These are phyloP conservation scores for Xylaria sp. DNA, from an alignment of 495 filamentous ascomycete genomes.

Conservation along the genomic window DNA sequence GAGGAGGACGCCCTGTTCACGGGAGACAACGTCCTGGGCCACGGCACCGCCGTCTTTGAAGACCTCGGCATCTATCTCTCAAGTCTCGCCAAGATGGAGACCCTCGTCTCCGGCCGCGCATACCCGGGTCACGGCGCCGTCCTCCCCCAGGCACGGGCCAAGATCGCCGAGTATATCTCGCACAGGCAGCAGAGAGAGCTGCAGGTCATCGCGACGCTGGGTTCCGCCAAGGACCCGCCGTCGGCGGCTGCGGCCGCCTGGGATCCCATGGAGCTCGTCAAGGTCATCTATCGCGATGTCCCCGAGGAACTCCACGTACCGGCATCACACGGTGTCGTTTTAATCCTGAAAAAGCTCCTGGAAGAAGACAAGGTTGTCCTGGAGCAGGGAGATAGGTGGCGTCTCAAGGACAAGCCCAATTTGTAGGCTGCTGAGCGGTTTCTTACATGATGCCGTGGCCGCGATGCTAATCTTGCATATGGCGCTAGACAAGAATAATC, in stretches of 20 bases:
- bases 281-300: conserved; percentile 81
- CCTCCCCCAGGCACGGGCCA: conserved; percentile 67
- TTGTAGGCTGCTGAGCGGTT: conserved; percentile 41
- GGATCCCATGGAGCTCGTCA: conserved; percentile 83
- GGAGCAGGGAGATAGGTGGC: conserved; percentile 62
- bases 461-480: background rate
- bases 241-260: conserved; percentile 48
- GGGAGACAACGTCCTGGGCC: conserved; percentile 92
- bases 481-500: conserved; percentile 12
- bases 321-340: conserved; percentile 70
- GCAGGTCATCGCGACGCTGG: conserved; percentile 76
- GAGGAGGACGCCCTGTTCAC: conserved; percentile 91
- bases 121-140: conserved; percentile 91
- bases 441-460: background rate
- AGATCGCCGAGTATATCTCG: conserved; percentile 79
- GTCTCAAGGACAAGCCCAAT: conserved; percentile 50
- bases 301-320: conserved; percentile 76
- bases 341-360: conserved; percentile 74
- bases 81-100: conserved; percentile 75
- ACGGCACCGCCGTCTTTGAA: conserved; percentile 93
- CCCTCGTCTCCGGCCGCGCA: conserved; percentile 68
- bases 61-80: conserved; percentile 74
- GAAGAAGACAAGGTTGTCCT: conserved; percentile 66
- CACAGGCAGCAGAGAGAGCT: conserved; percentile 82
- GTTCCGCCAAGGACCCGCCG: conserved; percentile 40